These are phyloP conservation scores for Pelargonium myrrhifolium DNA, from an alignment of 441 rosid genomes.

Conservation along the genomic window DNA sequence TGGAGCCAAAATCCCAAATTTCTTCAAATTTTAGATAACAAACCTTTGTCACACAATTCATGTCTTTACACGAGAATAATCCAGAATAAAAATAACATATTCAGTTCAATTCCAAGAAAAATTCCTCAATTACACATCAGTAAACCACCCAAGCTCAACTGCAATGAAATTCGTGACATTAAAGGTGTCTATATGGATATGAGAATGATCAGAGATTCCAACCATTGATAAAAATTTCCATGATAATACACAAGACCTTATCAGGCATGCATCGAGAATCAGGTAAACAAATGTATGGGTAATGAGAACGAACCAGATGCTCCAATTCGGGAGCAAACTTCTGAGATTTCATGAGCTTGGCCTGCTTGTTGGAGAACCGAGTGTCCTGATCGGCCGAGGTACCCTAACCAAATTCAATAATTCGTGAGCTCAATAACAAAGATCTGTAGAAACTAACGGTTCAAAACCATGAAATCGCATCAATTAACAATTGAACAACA, in stretches of 20 bases:
- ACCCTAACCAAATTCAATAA: slow-evolving; percentile 42
- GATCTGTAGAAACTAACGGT: slow-evolving; percentile 19
- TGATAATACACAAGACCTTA: not conserved
- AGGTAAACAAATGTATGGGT: not conserved
- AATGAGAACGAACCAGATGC: slow-evolving; percentile 49
- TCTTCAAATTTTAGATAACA: not conserved
- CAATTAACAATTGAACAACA: not conserved
- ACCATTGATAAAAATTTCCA: not conserved
- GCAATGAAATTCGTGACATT: not conserved
- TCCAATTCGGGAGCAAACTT: slow-evolving; percentile 87
- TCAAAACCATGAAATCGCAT: not conserved
- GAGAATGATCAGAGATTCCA: not conserved
- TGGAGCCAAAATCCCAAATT: not conserved
- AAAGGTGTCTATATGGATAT: not conserved
- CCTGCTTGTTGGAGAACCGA: slow-evolving; percentile 97
- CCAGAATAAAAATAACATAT: not conserved
- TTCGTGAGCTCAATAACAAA: not conserved
- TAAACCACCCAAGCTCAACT: not conserved
- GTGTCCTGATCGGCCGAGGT: slow-evolving; percentile 98
- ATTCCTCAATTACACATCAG: slow-evolving; percentile 2
- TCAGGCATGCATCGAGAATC: not conserved
- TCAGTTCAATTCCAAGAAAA: not conserved
- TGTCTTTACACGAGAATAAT: not conserved
- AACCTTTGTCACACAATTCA: not conserved
- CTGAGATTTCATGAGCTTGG: slow-evolving; percentile 84